Conservation (phyloP, 331 rosid genomes). For the Dryas integrifolia region DNA sequence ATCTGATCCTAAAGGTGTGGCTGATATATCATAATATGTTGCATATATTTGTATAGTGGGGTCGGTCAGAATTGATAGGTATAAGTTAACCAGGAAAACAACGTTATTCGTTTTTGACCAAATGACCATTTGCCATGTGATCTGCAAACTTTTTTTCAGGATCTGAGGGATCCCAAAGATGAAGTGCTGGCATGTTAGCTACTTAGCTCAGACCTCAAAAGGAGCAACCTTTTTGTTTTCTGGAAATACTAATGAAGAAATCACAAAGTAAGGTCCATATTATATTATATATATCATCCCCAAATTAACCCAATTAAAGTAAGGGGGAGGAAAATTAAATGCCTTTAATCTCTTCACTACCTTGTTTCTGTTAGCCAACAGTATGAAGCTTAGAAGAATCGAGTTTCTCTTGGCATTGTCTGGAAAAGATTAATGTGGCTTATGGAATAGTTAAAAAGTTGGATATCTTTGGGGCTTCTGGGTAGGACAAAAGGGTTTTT, state of each 20-base stretch:
- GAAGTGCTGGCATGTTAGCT: conserved; percentile 7
- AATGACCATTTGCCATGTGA: conserved; percentile 25
- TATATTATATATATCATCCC: not conserved
- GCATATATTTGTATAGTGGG: conserved; percentile 7
- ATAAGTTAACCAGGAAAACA: conserved; percentile 25
- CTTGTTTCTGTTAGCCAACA: no score
- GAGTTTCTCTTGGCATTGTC: no score
- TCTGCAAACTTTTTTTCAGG: conserved; percentile 9
- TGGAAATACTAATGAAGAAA: not conserved
- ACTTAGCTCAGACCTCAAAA: conserved; percentile 3
- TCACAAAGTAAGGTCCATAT: not conserved
- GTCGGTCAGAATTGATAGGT: conserved; percentile 18
- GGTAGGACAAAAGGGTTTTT: not conserved
- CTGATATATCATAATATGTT: conserved; percentile 30
- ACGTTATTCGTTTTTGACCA: conserved; percentile 34
- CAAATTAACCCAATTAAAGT: no score
- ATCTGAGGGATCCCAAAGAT: conserved; percentile 31
- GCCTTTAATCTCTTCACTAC: no score
- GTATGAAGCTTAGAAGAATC: no score
- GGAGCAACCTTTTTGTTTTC: conserved; percentile 17
- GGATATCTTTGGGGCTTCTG: not conserved
- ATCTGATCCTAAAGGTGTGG: conserved; percentile 27
- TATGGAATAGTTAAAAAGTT: not conserved
- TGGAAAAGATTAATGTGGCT: no score
- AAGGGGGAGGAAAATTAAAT: no score